Base-by-base conservation (phyloP, 306 rosid genomes). In the Vigna reflexopilosa region DNA sequence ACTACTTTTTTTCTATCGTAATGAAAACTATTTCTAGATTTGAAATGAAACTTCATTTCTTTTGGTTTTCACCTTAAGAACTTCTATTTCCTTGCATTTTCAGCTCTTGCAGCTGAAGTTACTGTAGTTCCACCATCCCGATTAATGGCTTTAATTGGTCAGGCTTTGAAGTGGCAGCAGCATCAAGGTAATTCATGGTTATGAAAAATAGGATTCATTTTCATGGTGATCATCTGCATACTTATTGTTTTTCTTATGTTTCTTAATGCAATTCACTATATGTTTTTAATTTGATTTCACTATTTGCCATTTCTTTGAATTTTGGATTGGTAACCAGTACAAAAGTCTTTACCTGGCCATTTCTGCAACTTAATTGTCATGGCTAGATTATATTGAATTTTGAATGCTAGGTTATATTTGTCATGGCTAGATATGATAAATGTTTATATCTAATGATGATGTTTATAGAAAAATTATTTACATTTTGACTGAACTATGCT, bases 131-230 rank as follows among this genome's bases (percentile, higher is more conserved):
- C 98, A 34, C 99, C 99, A 49, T 96, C 99, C 20, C 89, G 99
- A 73, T 86, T 96, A 75, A 96, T 93, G 97, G 98, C 97, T 83
- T 84, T 96, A 80, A 90, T 96, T 83, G 98, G 98, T 48, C 99
- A 96, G 91, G 89, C 98, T 79, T 84, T 96, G 78, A 96, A 96
- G 85, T 96, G 99, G 99, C 99, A 96, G 87, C 99, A 96, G 80
- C 96, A 96, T 79, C 99, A 96, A 85, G 98, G 98, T 94, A 24
- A 9, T 32, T 75, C 64, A 11, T 15, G 71, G 30, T 32, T 59
- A 32, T 68, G 51, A 80, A 64, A 70, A 59, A 48, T 20, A 6
- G 40, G 62, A 40, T 24, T 11, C 22, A 17, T 55, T 7, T 26
- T 68, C 19, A 15, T 42, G 52, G 26, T 34, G 17, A 57, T 68